Percentiles rank a stretch among this genome's conserved stretches.
phyloP scores from a whole-genome alignment of 2,329 filamentous ascomycete genomes.

The Aspergillus brunneoviolaceus region DNA sequence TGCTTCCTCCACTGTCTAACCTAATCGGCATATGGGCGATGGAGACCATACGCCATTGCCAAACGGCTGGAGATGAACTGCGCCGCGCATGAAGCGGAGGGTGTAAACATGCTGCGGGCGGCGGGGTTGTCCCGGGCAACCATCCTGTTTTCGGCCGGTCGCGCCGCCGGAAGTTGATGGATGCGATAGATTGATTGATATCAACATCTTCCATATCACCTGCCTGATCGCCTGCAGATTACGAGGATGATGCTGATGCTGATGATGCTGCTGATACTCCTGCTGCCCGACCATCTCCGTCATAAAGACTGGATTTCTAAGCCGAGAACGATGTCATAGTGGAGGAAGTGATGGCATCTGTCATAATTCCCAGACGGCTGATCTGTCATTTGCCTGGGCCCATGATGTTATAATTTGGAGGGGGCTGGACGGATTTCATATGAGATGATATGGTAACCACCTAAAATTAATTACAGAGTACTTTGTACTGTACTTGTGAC shows the following conservation, averaged over 20 bases:
- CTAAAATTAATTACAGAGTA: too few relatives aligned
- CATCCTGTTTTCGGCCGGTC: constrained; percentile 23
- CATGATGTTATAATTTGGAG: neutral
- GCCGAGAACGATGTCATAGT: constrained; percentile 7
- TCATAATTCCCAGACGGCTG: neutral
- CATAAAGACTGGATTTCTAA: neutral
- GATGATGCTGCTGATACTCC: too few relatives aligned
- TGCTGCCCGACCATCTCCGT: neutral
- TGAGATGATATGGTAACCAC: neutral
- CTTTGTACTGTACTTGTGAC: too few relatives aligned
- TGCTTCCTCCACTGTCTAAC: constrained; percentile 15
- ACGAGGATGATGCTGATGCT: neutral
- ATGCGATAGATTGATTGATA: constrained; percentile 9
- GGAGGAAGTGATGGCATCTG: constrained; percentile 1
- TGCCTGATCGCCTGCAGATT: neutral
- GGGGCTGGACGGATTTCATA: neutral
- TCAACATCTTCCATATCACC: neutral
- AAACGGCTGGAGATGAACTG: constrained; percentile 26
- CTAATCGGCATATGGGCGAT: constrained; percentile 11
- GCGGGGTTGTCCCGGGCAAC: constrained; percentile 37
- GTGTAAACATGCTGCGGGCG: constrained; percentile 35
- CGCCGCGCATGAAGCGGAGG: constrained; percentile 20
- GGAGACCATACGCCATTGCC: constrained; percentile 16
- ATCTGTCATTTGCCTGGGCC: neutral
- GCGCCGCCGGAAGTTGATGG: constrained; percentile 7